phyloP scores from a whole-genome alignment of 1,284 basidiomycete genomes.

The Leccinum ponderosum region DNA sequence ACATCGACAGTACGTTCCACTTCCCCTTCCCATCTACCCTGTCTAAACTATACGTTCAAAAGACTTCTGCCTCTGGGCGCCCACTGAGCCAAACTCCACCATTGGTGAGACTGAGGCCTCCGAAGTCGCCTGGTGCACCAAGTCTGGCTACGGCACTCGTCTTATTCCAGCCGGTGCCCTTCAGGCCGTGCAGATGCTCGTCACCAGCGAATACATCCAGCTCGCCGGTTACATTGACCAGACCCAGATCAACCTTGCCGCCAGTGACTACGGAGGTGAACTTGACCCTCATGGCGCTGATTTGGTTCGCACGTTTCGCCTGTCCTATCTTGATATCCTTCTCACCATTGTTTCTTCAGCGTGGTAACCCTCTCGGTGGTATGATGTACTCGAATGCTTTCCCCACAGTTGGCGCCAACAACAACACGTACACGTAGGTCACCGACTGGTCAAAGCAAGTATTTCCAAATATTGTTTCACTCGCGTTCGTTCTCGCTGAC shows the following conservation, averaged over 20 bases:
- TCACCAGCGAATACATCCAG: constrained; percentile 62
- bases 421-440: constrained; percentile 44
- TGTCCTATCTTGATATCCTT: neutral
- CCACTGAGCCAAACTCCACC: constrained; percentile 35
- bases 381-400: constrained; percentile 63
- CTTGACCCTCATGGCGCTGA: constrained; percentile 70
- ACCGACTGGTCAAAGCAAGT: constrained; percentile 57
- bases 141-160: constrained; percentile 53
- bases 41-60: neutral
- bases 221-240: constrained; percentile 67
- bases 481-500: neutral
- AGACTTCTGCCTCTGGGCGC: constrained; percentile 45
- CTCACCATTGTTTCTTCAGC: constrained; percentile 32
- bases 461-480: neutral
- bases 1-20: constrained; percentile 27
- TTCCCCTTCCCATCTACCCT: neutral
- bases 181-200: constrained; percentile 53
- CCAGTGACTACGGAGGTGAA: constrained; percentile 67
- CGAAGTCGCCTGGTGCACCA: constrained; percentile 66
- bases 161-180: constrained; percentile 54
- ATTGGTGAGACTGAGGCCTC: constrained; percentile 57
- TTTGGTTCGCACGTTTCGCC: constrained; percentile 32
- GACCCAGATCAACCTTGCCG: constrained; percentile 51
- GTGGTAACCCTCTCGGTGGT: constrained; percentile 65
- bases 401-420: constrained; percentile 36